Percentiles rank a stretch among this genome's conserved stretches.
These are phyloP conservation scores for Biancaea sappan DNA, from an alignment of 306 rosid species.

Conservation along the genomic window DNA sequence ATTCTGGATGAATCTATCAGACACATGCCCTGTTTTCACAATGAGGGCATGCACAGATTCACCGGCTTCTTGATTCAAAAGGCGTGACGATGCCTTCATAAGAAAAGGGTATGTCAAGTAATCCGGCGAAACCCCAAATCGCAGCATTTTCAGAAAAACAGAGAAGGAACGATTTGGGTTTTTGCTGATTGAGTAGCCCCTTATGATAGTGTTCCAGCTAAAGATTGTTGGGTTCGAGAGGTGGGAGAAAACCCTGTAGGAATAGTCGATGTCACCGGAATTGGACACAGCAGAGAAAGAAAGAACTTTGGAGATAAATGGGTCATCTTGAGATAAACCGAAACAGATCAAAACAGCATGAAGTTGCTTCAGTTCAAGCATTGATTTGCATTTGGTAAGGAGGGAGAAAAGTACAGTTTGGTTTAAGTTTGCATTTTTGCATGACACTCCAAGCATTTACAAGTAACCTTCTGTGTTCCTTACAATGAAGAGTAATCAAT, in stretches of 20 bases:
- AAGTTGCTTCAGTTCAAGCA: conserved; percentile 62
- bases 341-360: conserved; percentile 59
- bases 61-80: conserved; percentile 55
- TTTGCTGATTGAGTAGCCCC: conserved; percentile 65
- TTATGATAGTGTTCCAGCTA: conserved; percentile 63
- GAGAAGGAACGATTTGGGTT: conserved; percentile 57
- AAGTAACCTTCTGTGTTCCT: neutral
- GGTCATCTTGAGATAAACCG: conserved; percentile 59
- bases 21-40: conserved; percentile 53
- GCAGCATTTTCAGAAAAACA: conserved; percentile 61
- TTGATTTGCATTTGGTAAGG: conserved; percentile 59
- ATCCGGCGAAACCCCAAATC: conserved; percentile 59
- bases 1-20: conserved; percentile 61
- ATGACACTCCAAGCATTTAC: conserved; percentile 43
- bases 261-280: conserved; percentile 55
- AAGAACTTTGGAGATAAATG: conserved; percentile 47
- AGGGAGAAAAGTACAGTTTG: conserved; percentile 42
- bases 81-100: conserved; percentile 65
- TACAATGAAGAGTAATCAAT: neutral
- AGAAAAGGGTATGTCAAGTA: conserved; percentile 81
- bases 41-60: conserved; percentile 64
- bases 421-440: conserved; percentile 34
- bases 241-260: conserved; percentile 56
- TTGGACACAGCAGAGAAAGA: conserved; percentile 54
- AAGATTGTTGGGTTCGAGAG: conserved; percentile 55